Base-by-base conservation (phyloP, 2,329 filamentous ascomycete genomes). In the Meredithiella fracta region DNA sequence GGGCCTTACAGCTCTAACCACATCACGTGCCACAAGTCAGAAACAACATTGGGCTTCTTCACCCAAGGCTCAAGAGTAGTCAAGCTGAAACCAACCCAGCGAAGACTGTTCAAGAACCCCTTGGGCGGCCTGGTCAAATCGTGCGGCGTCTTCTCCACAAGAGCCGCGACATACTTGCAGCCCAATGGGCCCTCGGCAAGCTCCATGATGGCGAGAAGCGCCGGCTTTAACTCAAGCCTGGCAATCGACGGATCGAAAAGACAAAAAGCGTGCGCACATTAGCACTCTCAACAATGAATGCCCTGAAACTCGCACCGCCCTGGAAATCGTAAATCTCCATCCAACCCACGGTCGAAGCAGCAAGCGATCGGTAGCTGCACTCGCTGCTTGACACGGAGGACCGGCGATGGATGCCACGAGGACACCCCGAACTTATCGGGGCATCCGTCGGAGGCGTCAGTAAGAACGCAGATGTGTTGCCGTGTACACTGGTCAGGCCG, bases 81-180 rank as follows among this genome's bases (percentile, higher is more conserved):
- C 62, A 91, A 77, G 65, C 86, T 85, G 65, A 95, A 95, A 56
- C 90, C 90, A 61, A 94, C 90, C 90, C 90, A 96, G 67, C 89
- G 86, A 53, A 96, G 77, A 64, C 88, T 90, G 67, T 85, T 87
- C 64, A 85, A 80, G 62, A 91, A 73, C 58, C 81, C 74, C 62
- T 83, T 79, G 58, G 78, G 73, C 60, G 86, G 80, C 58, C 76
- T 71, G 25, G 75, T 69, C 20, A 9, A 8, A 20, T 22, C 40
- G 40, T 79, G 75, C 60, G 83, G 79, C 49, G 73, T 73, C 60
- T 88, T 85, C 67, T 91, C 87, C 60, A 94, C 76, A 68, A 86
- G 90, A 63, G 89, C 80, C 60, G 94, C 80, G 60, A 95, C 78
- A 65, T 85, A 79, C 56, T 79, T 76, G 70, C 89, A 94, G 63